phyloP scores from a whole-genome alignment of 2,329 filamentous ascomycete species.

The Chaetomiaceae sp. region DNA sequence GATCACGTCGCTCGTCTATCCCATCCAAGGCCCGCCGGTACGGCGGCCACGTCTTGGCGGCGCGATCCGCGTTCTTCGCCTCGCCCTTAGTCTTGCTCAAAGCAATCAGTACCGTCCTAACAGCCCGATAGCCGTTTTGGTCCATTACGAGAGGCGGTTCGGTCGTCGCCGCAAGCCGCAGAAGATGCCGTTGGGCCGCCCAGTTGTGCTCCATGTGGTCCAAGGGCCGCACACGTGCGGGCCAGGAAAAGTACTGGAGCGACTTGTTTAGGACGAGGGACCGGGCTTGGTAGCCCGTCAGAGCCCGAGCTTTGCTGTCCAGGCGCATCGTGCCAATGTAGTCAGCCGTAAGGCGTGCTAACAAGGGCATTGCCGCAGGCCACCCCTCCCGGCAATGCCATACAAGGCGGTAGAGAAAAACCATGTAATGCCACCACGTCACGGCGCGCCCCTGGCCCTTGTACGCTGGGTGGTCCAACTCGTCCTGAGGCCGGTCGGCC shows the following conservation, averaged over 20 bases:
- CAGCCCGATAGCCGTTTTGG: slow-evolving; percentile 48
- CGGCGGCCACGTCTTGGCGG: slow-evolving; percentile 56
- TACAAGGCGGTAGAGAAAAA: slow-evolving; percentile 28
- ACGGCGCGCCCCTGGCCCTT: slow-evolving; percentile 9
- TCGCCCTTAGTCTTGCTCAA: slow-evolving; percentile 51
- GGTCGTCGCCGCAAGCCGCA: slow-evolving; percentile 48
- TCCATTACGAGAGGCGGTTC: slow-evolving; percentile 48
- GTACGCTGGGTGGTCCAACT: slow-evolving; percentile 2
- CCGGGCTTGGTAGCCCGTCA: slow-evolving; percentile 28
- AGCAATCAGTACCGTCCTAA: slow-evolving; percentile 50
- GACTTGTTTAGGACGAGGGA: slow-evolving; percentile 40
- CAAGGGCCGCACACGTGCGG: slow-evolving; percentile 31
- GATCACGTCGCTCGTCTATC: slow-evolving; percentile 51
- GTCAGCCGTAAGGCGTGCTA: slow-evolving; percentile 28
- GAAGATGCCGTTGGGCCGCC: slow-evolving; percentile 52
- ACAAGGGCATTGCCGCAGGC: slow-evolving; percentile 29
- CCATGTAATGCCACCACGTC: slow-evolving; percentile 25
- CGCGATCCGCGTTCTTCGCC: slow-evolving; percentile 43
- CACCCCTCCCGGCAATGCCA: slow-evolving; percentile 30
- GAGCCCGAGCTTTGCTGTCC: not conserved
- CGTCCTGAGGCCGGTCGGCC: slow-evolving; percentile 16
- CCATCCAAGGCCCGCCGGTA: slow-evolving; percentile 55
- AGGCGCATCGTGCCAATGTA: slow-evolving; percentile 27
- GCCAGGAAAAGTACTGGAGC: slow-evolving; percentile 36
- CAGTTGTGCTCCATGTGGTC: slow-evolving; percentile 47